Evolutionary conservation across 768 basidiomycete genomes (phyloP).

Genomic region (Megacollybia marginata): DNA sequence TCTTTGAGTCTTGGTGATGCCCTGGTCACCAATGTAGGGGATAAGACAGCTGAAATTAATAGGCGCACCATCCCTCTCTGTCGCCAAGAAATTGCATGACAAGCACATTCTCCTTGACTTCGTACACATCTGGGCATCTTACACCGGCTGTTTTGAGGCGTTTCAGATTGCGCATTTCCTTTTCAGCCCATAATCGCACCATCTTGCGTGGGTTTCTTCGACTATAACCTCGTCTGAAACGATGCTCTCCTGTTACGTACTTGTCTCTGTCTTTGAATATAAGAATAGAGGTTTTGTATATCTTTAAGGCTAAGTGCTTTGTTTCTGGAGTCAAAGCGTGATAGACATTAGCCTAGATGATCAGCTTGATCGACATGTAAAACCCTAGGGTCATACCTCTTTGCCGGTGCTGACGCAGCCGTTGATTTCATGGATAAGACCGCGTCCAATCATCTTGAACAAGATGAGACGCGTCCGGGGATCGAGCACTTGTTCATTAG

Average conservation of each 20-base stretch:
- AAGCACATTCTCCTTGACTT: slow-evolving; percentile 93
- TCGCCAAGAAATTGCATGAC: slow-evolving; percentile 93
- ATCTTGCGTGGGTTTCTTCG: slow-evolving; percentile 95
- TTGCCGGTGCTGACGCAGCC: slow-evolving; percentile 98
- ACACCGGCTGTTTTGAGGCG: slow-evolving; percentile 80
- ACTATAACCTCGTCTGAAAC: slow-evolving; percentile 88
- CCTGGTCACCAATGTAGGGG: slow-evolving; percentile 34
- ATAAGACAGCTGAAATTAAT: slow-evolving; percentile 9
- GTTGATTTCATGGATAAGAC: slow-evolving; percentile 82
- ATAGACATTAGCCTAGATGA: slow-evolving; percentile 86
- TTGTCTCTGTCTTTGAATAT: slow-evolving; percentile 96
- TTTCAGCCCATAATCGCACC: slow-evolving; percentile 98
- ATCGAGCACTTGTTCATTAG: slow-evolving; percentile 94
- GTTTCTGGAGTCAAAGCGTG: slow-evolving; percentile 60
- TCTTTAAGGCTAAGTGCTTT: slow-evolving; percentile 83
- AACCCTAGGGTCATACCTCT: slow-evolving; percentile 51
- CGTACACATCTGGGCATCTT: slow-evolving; percentile 79
- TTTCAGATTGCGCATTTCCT: slow-evolving; percentile 95
- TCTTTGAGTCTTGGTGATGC: slow-evolving; percentile 94
- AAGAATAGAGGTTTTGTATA: slow-evolving; percentile 97
- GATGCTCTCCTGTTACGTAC: slow-evolving; percentile 92
- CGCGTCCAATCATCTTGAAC: slow-evolving; percentile 94
- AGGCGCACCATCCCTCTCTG: slow-evolving; percentile 65
- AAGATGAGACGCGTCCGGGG: slow-evolving; percentile 90
- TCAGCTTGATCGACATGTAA: background rate